Conservation (phyloP, 2,329 filamentous ascomycete species). For the Fusarium heterosporum region DNA sequence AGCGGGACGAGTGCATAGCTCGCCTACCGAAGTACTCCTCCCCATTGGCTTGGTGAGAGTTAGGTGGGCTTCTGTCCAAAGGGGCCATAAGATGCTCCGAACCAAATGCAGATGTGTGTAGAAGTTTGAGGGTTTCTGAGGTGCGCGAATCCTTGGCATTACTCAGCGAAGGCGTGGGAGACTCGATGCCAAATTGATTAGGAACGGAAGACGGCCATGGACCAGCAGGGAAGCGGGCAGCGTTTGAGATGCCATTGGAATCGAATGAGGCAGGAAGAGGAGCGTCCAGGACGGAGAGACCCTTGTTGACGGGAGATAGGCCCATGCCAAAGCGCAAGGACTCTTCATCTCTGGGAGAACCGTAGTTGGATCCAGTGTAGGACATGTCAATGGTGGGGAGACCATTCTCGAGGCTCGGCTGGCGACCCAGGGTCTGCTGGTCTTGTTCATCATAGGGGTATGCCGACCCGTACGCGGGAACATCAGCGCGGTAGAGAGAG, state of each 20-base stretch:
- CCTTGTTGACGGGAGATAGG: slow-evolving; percentile 79
- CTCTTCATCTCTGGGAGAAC: slow-evolving; percentile 82
- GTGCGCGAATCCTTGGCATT: slow-evolving; percentile 70
- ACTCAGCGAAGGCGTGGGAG: slow-evolving; percentile 79
- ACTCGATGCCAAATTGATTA: slow-evolving; percentile 89
- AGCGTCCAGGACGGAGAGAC: slow-evolving; percentile 90
- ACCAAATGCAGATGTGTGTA: slow-evolving; percentile 76
- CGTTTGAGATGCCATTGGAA: slow-evolving; percentile 93
- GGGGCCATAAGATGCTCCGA: slow-evolving; percentile 71
- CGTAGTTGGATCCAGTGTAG: slow-evolving; percentile 73
- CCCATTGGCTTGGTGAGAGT: slow-evolving; percentile 63
- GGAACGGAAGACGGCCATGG: slow-evolving; percentile 94
- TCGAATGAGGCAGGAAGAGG: slow-evolving; percentile 95
- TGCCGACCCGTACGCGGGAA: slow-evolving; percentile 53
- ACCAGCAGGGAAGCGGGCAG: slow-evolving; percentile 80
- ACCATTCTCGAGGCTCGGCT: slow-evolving; percentile 66
- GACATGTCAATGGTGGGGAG: slow-evolving; percentile 71
- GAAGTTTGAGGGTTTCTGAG: slow-evolving; percentile 71
- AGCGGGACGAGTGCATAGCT: slow-evolving; percentile 75
- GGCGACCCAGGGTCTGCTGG: slow-evolving; percentile 60
- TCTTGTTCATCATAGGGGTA: slow-evolving; percentile 57
- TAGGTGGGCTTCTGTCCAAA: slow-evolving; percentile 60
- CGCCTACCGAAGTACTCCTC: slow-evolving; percentile 78
- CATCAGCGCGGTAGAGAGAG: slow-evolving; percentile 60
- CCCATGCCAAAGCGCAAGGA: slow-evolving; percentile 72